A percentile compares a stretch with the other conserved stretches of the same genome.
Conservation (phyloP, 768 basidiomycete species). For the Omphalotus guepiniiformis region DNA sequence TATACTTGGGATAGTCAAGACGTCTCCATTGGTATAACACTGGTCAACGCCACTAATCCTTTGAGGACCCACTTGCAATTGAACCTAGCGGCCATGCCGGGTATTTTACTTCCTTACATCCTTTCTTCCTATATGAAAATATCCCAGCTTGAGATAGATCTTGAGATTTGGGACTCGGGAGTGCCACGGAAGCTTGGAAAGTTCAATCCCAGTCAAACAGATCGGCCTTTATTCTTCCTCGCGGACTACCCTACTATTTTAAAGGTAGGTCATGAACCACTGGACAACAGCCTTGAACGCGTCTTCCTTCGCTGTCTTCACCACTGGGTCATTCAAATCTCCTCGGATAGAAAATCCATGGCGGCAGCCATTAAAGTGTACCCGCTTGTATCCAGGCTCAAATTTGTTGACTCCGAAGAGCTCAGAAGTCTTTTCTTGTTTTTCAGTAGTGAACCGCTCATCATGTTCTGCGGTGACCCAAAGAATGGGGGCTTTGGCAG, state of each 20-base stretch:
- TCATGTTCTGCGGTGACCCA: constrained; percentile 64
- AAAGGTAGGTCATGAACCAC: constrained; percentile 34
- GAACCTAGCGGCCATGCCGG: too few relatives aligned
- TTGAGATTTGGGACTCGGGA: too few relatives aligned
- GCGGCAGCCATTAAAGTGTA: constrained; percentile 26
- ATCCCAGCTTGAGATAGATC: too few relatives aligned
- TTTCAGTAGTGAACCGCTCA: constrained; percentile 19
- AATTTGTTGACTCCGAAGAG: constrained; percentile 34
- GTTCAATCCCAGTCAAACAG: too few relatives aligned
- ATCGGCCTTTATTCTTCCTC: too few relatives aligned
- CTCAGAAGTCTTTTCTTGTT: constrained; percentile 33
- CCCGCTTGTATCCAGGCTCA: constrained; percentile 30
- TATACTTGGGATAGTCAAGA: too few relatives aligned
- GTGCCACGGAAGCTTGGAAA: too few relatives aligned
- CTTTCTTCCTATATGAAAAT: too few relatives aligned
- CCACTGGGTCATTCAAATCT: constrained; percentile 33
- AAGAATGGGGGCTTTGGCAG: constrained; percentile 52
- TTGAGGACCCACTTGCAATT: too few relatives aligned
- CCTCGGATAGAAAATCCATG: constrained; percentile 44
- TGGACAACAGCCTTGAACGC: constrained; percentile 48
- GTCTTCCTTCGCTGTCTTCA: constrained; percentile 54
- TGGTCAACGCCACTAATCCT: too few relatives aligned
- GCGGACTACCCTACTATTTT: not conserved
- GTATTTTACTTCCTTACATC: too few relatives aligned
- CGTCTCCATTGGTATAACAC: too few relatives aligned